phyloP scores from a whole-genome alignment of 225 moss, liverwort and hornwort genomes.

The Antitrichia curtipendula region DNA sequence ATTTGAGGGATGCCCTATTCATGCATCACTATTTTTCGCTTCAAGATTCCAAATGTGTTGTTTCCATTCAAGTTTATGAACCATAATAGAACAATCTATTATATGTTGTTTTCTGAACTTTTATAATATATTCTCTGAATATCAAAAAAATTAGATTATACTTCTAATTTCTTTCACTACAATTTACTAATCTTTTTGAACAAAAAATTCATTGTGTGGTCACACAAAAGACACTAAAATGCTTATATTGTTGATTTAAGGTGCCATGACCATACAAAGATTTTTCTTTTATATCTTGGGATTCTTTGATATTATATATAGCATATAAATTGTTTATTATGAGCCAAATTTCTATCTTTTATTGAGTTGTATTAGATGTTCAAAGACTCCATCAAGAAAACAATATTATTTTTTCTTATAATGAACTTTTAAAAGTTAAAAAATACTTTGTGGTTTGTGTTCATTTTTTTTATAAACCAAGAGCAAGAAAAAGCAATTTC shows the following conservation, averaged over 20 bases:
- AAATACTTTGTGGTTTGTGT: neutral
- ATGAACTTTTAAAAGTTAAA: too few species aligned
- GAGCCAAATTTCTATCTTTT: neutral
- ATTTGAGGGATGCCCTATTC: too few species aligned
- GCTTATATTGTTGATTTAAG: neutral
- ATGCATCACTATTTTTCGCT: too few species aligned
- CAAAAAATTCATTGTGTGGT: neutral
- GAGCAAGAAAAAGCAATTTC: neutral
- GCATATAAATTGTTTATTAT: too few species aligned
- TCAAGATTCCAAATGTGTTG: too few species aligned
- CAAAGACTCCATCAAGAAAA: neutral
- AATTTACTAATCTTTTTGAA: neutral
- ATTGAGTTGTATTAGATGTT: neutral
- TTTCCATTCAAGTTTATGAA: fast-evolving
- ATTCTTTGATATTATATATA: neutral
- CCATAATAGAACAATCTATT: too few species aligned
- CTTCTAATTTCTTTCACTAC: neutral
- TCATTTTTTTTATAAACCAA: neutral
- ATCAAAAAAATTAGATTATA: neutral
- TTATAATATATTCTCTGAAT: neutral
- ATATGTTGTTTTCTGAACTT: neutral
- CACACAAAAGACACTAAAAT: neutral
- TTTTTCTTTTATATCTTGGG: too few species aligned
- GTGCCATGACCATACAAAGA: neutral
- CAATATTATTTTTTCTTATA: neutral